phyloP scores from a whole-genome alignment of 2,329 filamentous ascomycete genomes.

The Fonsecaea nubica region DNA sequence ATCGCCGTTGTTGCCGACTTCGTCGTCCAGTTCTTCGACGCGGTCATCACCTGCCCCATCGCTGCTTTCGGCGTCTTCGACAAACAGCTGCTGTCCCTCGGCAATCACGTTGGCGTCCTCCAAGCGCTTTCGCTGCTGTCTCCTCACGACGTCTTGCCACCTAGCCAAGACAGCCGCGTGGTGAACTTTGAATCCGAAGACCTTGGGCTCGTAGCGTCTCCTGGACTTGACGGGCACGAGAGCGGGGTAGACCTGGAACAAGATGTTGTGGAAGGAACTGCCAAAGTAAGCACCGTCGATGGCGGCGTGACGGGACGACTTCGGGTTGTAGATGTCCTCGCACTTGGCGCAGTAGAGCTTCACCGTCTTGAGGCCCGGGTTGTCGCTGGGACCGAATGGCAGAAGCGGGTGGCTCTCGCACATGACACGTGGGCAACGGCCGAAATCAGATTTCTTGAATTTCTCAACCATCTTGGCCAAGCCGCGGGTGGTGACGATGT shows the following conservation, averaged over 20 bases:
- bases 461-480: constrained; percentile 99
- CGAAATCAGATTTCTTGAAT: constrained; percentile 97
- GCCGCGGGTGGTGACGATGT: constrained; percentile 94
- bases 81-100: constrained; percentile 33
- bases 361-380: constrained; percentile 84
- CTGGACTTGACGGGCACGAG: constrained; percentile 85
- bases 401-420: constrained; percentile 92
- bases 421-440: constrained; percentile 95
- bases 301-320: constrained; percentile 90
- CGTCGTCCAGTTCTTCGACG: constrained; percentile 25
- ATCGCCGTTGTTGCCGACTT: constrained; percentile 12
- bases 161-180: constrained; percentile 83
- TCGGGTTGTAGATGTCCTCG: constrained; percentile 98
- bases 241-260: constrained; percentile 96
- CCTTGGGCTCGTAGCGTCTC: constrained; percentile 84
- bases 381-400: constrained; percentile 91
- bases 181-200: constrained; percentile 96
- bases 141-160: constrained; percentile 84
- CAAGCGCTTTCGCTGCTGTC: constrained; percentile 81
- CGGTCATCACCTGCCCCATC: constrained; percentile 32
- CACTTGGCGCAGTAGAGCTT: constrained; percentile 97
- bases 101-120: constrained; percentile 69
- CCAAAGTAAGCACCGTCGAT: constrained; percentile 99
- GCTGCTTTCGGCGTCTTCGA: constrained; percentile 39
- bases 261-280: constrained; percentile 97